phyloP scores from a whole-genome alignment of 768 basidiomycete genomes.

The Lentinus brumalis region DNA sequence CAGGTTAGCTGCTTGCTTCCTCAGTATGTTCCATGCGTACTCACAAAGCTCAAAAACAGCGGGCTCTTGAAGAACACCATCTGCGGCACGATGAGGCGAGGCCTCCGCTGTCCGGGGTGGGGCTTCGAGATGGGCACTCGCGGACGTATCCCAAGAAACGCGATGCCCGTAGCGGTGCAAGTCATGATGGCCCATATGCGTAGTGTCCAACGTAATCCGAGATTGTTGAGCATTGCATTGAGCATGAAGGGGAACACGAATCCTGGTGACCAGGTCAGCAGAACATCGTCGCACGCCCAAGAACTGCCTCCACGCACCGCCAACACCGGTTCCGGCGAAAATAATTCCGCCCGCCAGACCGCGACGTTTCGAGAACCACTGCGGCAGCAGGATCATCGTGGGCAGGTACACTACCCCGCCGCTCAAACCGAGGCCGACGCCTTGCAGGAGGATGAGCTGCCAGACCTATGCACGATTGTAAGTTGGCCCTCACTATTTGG shows the following conservation, averaged over 20 bases:
- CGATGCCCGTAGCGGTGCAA: constrained; percentile 18
- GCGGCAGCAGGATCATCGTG: constrained; percentile 21
- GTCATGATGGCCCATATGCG: constrained; percentile 23
- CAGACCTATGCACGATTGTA: constrained; percentile 16
- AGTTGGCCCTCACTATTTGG: neutral
- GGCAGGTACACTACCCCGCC: constrained; percentile 22
- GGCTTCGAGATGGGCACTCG: constrained; percentile 25
- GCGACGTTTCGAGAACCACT: constrained; percentile 27
- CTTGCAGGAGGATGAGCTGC: constrained; percentile 27
- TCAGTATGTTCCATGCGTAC: neutral
- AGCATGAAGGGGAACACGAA: constrained; percentile 27
- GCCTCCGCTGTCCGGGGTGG: constrained; percentile 15
- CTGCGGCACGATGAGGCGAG: constrained; percentile 18
- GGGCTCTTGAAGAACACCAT: constrained; percentile 23
- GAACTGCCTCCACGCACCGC: constrained; percentile 9
- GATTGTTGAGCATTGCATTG: constrained; percentile 18
- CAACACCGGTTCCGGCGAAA: constrained; percentile 26
- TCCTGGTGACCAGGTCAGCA: constrained; percentile 1
- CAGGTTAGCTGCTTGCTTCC: too few relatives aligned
- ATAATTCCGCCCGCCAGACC: constrained; percentile 26
- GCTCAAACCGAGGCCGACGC: constrained; percentile 22
- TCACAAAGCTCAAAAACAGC: constrained; percentile 24
- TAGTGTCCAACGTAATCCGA: constrained; percentile 25
- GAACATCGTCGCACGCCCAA: neutral
- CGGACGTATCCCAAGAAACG: constrained; percentile 20